Percentiles rank a stretch among this genome's conserved stretches.
phyloP scores from a whole-genome alignment of 2,329 filamentous ascomycete genomes.

The Raffaelea deltoideospora region DNA sequence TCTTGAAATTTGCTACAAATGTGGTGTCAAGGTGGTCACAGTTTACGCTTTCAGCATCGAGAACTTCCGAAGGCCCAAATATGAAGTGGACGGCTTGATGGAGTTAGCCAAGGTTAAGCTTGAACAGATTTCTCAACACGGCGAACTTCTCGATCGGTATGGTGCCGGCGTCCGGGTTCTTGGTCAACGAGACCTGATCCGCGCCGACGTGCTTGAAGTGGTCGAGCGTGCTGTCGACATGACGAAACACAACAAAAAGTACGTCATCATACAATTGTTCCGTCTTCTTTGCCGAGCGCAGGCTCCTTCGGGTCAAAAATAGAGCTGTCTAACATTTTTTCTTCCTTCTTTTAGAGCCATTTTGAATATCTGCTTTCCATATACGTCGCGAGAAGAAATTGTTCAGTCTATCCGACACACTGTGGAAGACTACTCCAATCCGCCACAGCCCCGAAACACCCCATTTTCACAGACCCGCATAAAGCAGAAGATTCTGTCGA shows the following conservation, averaged over 20 bases:
- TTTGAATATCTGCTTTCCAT: conserved; percentile 94
- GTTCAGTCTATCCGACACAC: conserved; percentile 78
- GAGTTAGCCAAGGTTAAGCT: conserved; percentile 94
- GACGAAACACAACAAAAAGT: conserved; percentile 78
- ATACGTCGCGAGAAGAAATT: conserved; percentile 91
- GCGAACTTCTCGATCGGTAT: conserved; percentile 83
- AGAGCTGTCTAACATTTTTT: too few species aligned
- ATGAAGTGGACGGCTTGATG: conserved; percentile 95
- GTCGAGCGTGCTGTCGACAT: conserved; percentile 75
- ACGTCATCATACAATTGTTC: conserved; percentile 10
- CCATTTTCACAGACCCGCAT: conserved; percentile 83
- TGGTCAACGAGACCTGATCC: conserved; percentile 70
- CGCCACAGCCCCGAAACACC: conserved; percentile 47
- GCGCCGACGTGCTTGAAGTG: conserved; percentile 74
- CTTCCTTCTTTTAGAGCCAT: conserved; percentile 24
- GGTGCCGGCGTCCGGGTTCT: conserved; percentile 76
- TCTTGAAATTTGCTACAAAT: conserved; percentile 95
- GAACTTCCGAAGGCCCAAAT: conserved; percentile 94
- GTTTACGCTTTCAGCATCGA: conserved; percentile 98
- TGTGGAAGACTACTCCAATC: conserved; percentile 70
- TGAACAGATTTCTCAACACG: conserved; percentile 80
- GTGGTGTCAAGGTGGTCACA: conserved; percentile 88
- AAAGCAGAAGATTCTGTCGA: conserved; percentile 66
- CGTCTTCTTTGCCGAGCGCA: too few species aligned
- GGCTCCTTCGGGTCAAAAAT: too few species aligned